Evolutionary conservation across 371 early-diverging fungal species (phyloP).

Genomic region (Gilbertella persicaria): DNA sequence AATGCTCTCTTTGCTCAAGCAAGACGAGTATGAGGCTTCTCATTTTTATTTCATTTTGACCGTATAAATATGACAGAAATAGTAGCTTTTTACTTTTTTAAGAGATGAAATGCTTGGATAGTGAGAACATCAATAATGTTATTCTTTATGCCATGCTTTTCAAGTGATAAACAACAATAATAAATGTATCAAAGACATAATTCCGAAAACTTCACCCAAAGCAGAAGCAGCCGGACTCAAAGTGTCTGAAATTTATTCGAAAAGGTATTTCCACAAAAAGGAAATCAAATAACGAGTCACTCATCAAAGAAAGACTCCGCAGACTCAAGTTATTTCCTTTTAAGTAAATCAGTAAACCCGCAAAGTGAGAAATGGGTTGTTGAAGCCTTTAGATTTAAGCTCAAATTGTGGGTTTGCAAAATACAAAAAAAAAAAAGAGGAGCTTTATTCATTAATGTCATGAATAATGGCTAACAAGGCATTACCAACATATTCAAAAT

Average conservation of each 20-base stretch:
- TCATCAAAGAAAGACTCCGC: background rate
- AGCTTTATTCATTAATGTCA: constrained; percentile 13
- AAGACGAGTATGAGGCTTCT: no score
- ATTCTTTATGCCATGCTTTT: no score
- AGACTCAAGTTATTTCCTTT: background rate
- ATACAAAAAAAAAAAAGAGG: constrained; percentile 3
- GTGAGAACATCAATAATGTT: no score
- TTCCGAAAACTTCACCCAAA: background rate
- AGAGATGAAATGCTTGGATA: no score
- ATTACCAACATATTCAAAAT: constrained; percentile 47
- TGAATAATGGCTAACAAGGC: constrained; percentile 39
- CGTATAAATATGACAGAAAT: no score
- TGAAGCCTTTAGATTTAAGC: no score
- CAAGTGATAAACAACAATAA: no score
- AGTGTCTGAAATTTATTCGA: background rate
- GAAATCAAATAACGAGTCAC: background rate
- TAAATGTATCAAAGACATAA: background rate
- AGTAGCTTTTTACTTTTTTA: no score
- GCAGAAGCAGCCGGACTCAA: background rate
- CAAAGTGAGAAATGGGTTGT: no score
- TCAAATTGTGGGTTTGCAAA: background rate
- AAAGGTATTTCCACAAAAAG: background rate
- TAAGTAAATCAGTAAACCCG: no score
- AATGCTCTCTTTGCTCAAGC: no score
- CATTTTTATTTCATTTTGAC: no score